Base-by-base conservation (phyloP, 441 rosid genomes). In the Arabidopsis hybrid region DNA sequence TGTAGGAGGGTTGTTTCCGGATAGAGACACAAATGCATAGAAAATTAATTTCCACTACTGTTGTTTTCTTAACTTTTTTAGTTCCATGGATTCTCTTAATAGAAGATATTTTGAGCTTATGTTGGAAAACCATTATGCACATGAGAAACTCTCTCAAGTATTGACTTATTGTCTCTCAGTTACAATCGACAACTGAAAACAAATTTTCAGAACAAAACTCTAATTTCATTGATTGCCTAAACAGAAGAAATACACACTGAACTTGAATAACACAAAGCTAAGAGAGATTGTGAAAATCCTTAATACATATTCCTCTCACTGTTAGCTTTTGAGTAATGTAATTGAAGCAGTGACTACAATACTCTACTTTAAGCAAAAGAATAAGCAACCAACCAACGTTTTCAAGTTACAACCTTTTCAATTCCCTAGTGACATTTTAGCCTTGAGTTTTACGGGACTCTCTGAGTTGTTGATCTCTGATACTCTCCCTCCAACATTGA, bases 401-500 rank as follows among this genome's bases (percentile, higher is more conserved):
- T 21, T 52, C 58, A 55, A 55, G 14, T 6, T n/a, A 53, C 8
- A 12, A 29, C 26, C 26, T 21, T 21, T 21, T 21, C 26, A 21
- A 53, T 12, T 55, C 38, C 21, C 8, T 26, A 6, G n/a, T 49
- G 29, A 16, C 53, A 49, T 2, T 21, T 21, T 49, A 49, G 10
- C 55, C 31, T 50, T 50, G 55, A 8, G 16, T 52, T 52, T 11
- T 45, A n/a, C 49, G 49, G 35, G 0, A 4, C 13, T 52, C 35
- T 52, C 7, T 2, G 4, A 6, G 35, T 52, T 52, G 14, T 50
- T 50, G 56, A 18, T 64, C 58, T 47, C 16, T 29, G 6, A 65
- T 65, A 40, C 66, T 58, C 72, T 49, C 45, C 0, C 53, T 74
- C 72, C 67, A 74, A 31, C 50, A 66, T 2, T 55, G 53, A 38